Conservation (phyloP, 2,329 filamentous ascomycete species). For the Trichoderma aggressivum region DNA sequence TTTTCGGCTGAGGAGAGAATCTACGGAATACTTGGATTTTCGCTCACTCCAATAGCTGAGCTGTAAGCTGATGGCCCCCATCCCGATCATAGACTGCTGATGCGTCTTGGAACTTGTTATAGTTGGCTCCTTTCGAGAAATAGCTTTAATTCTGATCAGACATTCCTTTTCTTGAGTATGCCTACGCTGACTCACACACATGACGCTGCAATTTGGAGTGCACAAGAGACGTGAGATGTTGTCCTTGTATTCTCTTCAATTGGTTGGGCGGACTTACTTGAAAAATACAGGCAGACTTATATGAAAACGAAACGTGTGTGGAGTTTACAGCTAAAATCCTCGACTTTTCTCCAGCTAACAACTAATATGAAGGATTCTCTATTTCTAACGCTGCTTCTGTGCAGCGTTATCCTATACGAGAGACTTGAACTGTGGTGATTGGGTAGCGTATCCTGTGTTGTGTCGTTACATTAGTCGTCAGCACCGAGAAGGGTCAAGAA, state of each 20-base stretch:
- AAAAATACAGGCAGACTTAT: too few species aligned
- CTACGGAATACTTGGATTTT: neutral
- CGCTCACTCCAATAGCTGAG: neutral
- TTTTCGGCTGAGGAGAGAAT: fast-evolving
- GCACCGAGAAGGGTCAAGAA: neutral
- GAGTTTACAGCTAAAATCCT: neutral
- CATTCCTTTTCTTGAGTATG: neutral
- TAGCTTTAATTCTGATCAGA: neutral
- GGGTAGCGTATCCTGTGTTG: neutral
- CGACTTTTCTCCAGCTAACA: neutral
- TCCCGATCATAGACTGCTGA: neutral
- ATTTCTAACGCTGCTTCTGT: neutral
- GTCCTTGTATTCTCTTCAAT: neutral
- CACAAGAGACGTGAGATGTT: neutral
- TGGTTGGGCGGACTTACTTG: neutral
- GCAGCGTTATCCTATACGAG: fast-evolving
- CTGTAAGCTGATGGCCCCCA: neutral
- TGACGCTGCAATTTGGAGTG: neutral
- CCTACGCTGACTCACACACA: neutral
- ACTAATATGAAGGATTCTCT: neutral
- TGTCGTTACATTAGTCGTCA: neutral
- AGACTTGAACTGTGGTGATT: neutral
- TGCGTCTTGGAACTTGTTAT: neutral
- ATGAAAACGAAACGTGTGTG: neutral
- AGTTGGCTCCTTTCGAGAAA: neutral